Percentiles rank a stretch among this genome's conserved stretches.
phyloP scores from a whole-genome alignment of 2,329 filamentous ascomycete species.

The Hirsutella thompsonii region DNA sequence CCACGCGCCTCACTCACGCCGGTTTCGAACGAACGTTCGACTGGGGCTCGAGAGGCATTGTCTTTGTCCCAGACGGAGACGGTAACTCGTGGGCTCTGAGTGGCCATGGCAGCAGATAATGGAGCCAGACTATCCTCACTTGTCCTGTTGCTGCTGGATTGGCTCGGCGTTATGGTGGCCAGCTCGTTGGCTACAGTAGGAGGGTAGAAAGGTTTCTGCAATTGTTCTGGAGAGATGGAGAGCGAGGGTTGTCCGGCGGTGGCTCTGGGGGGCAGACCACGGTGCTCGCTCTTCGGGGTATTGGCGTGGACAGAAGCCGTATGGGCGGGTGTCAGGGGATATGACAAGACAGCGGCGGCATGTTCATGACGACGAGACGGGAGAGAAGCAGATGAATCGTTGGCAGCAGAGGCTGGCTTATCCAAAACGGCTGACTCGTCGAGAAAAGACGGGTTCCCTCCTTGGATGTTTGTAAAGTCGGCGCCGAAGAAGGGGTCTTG shows the following conservation, averaged over 20 bases:
- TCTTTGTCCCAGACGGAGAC: slow-evolving; percentile 43
- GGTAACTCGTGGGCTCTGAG: slow-evolving; percentile 40
- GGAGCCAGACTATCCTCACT: slow-evolving; percentile 35
- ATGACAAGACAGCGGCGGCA: slow-evolving; percentile 13
- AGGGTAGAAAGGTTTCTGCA: slow-evolving; percentile 25
- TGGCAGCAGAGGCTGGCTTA: slow-evolving; percentile 7
- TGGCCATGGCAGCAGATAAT: slow-evolving; percentile 25
- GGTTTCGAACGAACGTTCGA: slow-evolving; percentile 27
- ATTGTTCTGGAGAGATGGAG: slow-evolving; percentile 28
- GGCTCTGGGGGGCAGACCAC: slow-evolving; percentile 11
- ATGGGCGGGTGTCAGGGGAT: slow-evolving; percentile 38
- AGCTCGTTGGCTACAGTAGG: slow-evolving; percentile 15
- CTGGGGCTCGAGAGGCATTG: slow-evolving; percentile 20
- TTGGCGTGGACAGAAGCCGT: slow-evolving; percentile 34
- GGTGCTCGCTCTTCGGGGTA: slow-evolving; percentile 24
- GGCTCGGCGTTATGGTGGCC: slow-evolving; percentile 34
- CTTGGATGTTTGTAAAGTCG: slow-evolving; percentile 30
- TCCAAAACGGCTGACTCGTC: slow-evolving; percentile 17
- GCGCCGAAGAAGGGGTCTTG: slow-evolving; percentile 39
- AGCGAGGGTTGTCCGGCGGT: slow-evolving; percentile 13
- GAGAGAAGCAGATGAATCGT: background rate
- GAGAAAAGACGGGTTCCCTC: slow-evolving; percentile 31
- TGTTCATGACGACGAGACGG: background rate
- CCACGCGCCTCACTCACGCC: slow-evolving; percentile 21
- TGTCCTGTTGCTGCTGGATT: slow-evolving; percentile 34